Conservation (phyloP, 2,329 filamentous ascomycete species). For the Diaporthe nobilis region DNA sequence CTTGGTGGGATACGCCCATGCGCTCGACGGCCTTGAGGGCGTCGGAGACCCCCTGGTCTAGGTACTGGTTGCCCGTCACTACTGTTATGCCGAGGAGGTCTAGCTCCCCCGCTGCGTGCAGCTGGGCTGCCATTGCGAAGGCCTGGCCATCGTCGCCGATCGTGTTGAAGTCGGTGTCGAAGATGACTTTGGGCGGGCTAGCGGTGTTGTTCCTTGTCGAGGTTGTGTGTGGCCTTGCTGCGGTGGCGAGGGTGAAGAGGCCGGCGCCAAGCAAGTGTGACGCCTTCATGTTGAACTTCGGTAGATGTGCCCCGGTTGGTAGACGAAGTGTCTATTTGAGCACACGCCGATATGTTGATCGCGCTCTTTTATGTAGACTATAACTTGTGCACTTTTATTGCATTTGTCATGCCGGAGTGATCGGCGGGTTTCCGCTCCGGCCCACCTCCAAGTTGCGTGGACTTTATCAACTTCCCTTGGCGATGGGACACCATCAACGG, state of each 20-base stretch:
- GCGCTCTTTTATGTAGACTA: neutral
- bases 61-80: neutral
- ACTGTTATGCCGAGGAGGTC: slow-evolving; percentile 5
- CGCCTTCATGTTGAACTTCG: neutral
- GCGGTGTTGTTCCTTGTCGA: neutral
- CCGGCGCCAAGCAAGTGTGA: neutral
- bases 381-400: neutral
- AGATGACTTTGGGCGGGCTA: neutral
- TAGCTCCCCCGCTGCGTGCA: neutral
- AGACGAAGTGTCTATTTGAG: neutral
- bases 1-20: neutral
- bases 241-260: neutral
- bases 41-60: neutral
- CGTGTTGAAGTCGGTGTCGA: slow-evolving; percentile 29
- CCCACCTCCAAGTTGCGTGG: neutral
- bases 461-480: neutral
- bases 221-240: neutral
- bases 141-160: slow-evolving; percentile 31
- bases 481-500: neutral
- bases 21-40: slow-evolving; percentile 16
- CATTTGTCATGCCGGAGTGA: slow-evolving; percentile 11
- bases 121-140: slow-evolving; percentile 25
- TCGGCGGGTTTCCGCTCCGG: neutral
- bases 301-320: no score
- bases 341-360: neutral